A percentile compares a stretch with the other conserved stretches of the same genome.
phyloP scores from a whole-genome alignment of 192 early-diverging fungal genomes.

The Coemansia sp. region DNA sequence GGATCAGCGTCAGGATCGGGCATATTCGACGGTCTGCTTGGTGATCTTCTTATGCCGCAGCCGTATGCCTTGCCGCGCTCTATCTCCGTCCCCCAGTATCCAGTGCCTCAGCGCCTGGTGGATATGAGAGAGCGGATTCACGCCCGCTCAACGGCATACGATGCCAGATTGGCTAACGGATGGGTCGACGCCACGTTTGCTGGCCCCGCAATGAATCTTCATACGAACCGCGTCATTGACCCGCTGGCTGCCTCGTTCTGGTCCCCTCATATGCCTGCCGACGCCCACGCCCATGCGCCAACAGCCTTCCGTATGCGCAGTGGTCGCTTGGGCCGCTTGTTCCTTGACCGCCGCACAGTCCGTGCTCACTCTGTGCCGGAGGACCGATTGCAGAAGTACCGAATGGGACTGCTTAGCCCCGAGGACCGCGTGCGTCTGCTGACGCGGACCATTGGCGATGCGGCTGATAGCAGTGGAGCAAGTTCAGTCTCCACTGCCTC shows the following conservation, averaged over 20 bases:
- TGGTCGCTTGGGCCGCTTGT: constrained; percentile 40
- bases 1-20: constrained; percentile 2
- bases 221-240: constrained; percentile 17
- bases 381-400: constrained; percentile 25
- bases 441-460: background rate
- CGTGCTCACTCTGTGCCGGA: background rate
- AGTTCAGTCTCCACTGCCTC: background rate
- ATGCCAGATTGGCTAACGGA: constrained; percentile 17
- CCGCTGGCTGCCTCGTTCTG: constrained; percentile 27
- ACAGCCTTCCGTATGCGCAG: constrained; percentile 43
- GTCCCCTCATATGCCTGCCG: constrained; percentile 17
- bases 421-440: constrained; percentile 37
- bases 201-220: background rate
- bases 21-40: constrained; percentile 5
- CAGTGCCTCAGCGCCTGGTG: constrained; percentile 16
- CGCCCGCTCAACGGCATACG: constrained; percentile 11
- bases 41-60: constrained; percentile 23
- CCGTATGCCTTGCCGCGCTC: constrained; percentile 42
- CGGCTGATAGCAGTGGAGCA: background rate
- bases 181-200: constrained; percentile 48
- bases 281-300: background rate
- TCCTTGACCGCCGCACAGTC: constrained; percentile 40
- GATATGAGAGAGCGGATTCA: constrained; percentile 33
- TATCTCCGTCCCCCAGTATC: constrained; percentile 43
- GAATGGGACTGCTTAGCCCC: constrained; percentile 32